phyloP scores from a whole-genome alignment of 352 stramenopile genomes.

The Phytophthora fragariaefolia region DNA sequence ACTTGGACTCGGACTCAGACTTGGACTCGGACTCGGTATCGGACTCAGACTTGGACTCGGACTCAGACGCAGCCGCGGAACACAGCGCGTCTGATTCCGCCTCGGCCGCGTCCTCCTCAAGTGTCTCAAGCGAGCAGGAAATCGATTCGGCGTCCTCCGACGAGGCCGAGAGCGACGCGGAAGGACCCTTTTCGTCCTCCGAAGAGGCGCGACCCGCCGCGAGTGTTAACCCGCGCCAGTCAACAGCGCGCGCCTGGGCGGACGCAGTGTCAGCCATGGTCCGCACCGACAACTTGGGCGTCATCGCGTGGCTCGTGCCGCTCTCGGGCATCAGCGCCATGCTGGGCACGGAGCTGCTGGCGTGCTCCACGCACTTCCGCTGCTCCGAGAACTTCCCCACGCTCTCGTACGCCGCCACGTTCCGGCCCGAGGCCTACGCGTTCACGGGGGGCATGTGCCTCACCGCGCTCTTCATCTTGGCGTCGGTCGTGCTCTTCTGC shows the following conservation, averaged over 20 bases:
- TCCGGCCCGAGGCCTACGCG: constrained; percentile 66
- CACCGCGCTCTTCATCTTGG: constrained; percentile 79
- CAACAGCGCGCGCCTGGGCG: constrained; percentile 6
- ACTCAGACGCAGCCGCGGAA: no score
- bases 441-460: constrained; percentile 84
- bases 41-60: no score
- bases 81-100: constrained; percentile 13
- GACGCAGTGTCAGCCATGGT: constrained; percentile 34
- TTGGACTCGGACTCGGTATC: background rate
- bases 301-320: constrained; percentile 76
- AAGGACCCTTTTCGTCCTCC: constrained; percentile 17
- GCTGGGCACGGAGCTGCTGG: constrained; percentile 69
- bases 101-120: constrained; percentile 10
- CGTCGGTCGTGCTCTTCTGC: constrained; percentile 61
- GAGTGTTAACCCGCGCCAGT: constrained; percentile 2
- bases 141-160: constrained; percentile 12
- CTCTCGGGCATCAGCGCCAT: constrained; percentile 78
- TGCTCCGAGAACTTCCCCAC: constrained; percentile 81
- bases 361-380: constrained; percentile 76
- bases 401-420: constrained; percentile 85
- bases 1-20: constrained; percentile 12
- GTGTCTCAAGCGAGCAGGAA: constrained; percentile 23
- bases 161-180: constrained; percentile 11
- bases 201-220: constrained; percentile 17
- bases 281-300: constrained; percentile 62